A percentile compares a stretch with the other conserved stretches of the same genome.
These are phyloP conservation scores for Fusarium solani-melongenae DNA, from an alignment of 2,329 filamentous ascomycete species.

Conservation along the genomic window DNA sequence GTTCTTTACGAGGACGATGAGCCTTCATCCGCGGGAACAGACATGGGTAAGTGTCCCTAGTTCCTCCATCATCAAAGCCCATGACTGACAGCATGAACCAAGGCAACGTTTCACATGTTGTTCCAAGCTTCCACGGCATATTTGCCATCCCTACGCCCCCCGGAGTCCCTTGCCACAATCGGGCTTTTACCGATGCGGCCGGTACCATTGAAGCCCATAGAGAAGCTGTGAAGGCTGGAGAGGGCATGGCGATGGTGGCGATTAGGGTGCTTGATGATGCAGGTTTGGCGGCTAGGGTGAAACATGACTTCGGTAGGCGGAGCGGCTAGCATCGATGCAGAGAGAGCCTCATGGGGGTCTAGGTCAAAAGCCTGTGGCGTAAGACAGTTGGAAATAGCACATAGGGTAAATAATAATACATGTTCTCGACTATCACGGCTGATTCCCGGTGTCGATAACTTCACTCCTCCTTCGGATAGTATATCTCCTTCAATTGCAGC, in stretches of 20 bases:
- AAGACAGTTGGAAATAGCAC: background rate
- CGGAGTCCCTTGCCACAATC: background rate
- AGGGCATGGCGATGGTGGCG: background rate
- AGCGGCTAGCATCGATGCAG: background rate
- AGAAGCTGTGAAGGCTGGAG: background rate
- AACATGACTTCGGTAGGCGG: background rate
- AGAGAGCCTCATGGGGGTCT: no score
- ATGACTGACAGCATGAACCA: background rate
- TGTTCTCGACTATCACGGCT: background rate
- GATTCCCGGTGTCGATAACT: background rate
- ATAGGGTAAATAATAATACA: background rate
- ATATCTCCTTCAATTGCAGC: background rate
- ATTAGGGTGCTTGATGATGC: background rate
- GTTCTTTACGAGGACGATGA: background rate
- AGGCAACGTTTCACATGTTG: background rate
- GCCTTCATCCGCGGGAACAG: background rate
- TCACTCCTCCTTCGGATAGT: background rate
- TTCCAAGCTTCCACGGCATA: background rate
- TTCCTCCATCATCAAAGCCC: accelerated
- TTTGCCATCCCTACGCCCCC: background rate
- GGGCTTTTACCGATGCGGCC: background rate
- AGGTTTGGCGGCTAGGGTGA: background rate
- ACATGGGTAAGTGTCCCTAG: background rate
- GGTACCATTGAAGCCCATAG: background rate
- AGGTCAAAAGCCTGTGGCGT: background rate